Evolutionary conservation across 176 grass and related monocot species (phyloP), one percentile per base, ranked within the genome.

Genomic region (Triticum timopheevii): DNA sequence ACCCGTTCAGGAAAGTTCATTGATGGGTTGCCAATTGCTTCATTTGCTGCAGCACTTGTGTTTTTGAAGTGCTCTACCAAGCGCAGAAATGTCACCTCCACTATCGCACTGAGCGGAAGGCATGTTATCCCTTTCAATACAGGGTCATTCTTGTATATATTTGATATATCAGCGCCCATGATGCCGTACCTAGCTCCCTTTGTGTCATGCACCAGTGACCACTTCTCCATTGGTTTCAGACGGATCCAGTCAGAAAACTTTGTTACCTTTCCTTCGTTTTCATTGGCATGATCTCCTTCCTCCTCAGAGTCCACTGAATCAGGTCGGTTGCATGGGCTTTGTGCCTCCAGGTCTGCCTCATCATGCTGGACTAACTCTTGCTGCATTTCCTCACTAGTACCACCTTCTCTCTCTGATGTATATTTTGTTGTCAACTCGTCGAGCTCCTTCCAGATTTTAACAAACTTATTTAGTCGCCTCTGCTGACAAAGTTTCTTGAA

Each of bases 401-500:
- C 15, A 17, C 49, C 49, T 59, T 65, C 70, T 84, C 8, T 73
- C 12, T 73, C 70, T 7, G 38, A 3, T 0, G 7, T 69, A 69
- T 86, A 58, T 58, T 86, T 78, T 13, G 75, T 6, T 77, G 73
- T 85, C 59, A 84, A 6, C 36, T 84, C 36, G 2, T 84, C 82
- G 6, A 84, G 82, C 71, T 84, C 71, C 39, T 84, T 75, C 71
- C 82, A 84, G 6, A 84, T 76, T 11, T 76, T 76, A 75, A 33
- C 24, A 84, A 84, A 84, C 82, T 84, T 76, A 65, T 72, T 49
- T n/a, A 5, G 17, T 65, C 40, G 24, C 6, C 30, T 84, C 17
- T 85, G 83, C 27, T 77, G 72, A 56, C 83, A 85, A 20, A 85
- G 83, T 68, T 4, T 78, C 73, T 65, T 85, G 73, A 85, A 85